Evolutionary conservation across 257 asterid species (phyloP).

Genomic region (Nicotiana benthamiana): DNA sequence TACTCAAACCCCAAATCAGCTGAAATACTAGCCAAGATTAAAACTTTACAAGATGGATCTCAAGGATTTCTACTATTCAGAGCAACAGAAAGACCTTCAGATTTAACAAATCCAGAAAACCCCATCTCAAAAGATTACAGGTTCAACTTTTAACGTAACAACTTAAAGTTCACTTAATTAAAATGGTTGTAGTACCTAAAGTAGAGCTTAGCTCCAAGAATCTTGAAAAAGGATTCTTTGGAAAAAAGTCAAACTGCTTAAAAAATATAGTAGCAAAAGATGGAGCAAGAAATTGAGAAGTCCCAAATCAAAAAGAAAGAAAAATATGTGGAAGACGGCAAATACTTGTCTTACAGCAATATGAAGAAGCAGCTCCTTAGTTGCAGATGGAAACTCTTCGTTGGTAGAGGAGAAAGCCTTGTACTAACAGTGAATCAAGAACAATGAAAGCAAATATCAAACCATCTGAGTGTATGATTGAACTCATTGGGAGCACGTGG

Average conservation of each 20-base stretch:
- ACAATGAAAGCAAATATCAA: neutral
- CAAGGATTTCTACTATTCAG: too few relatives aligned
- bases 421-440: neutral
- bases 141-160: neutral
- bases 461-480: neutral
- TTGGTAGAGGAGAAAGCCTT: neutral
- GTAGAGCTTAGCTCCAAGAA: neutral
- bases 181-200: neutral
- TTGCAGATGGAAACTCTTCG: neutral
- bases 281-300: neutral
- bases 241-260: neutral
- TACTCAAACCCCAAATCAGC: neutral
- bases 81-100: neutral
- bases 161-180: neutral
- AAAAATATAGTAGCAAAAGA: neutral
- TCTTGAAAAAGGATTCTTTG: neutral
- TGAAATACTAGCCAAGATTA: slow-evolving; percentile 14
- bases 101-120: neutral
- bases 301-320: neutral
- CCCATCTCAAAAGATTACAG: neutral
- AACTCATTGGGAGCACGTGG: neutral
- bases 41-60: slow-evolving; percentile 6
- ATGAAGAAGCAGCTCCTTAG: neutral
- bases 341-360: neutral
- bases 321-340: neutral